These are phyloP conservation scores for Fragosphaeria purpurea DNA, from an alignment of 2,329 filamentous ascomycete species.

Conservation along the genomic window DNA sequence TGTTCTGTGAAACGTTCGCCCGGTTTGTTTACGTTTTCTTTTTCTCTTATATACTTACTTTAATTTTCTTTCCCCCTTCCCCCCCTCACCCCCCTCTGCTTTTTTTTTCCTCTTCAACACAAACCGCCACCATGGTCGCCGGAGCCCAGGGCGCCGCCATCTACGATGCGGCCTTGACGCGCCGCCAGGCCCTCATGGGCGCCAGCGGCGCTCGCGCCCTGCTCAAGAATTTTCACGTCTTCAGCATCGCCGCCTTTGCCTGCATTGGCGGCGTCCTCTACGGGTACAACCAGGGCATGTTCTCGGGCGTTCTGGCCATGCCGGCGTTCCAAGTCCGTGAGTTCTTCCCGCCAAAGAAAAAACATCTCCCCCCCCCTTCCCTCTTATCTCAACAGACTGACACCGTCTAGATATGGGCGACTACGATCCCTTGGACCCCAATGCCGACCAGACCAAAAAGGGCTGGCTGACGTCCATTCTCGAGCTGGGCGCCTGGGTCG, in stretches of 20 bases:
- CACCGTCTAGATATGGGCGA: slow-evolving; percentile 40
- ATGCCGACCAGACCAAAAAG: slow-evolving; percentile 41
- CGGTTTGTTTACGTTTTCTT: neutral
- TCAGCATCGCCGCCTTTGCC: slow-evolving; percentile 50
- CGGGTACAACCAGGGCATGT: slow-evolving; percentile 70
- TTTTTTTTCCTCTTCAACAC: neutral
- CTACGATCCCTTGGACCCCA: slow-evolving; percentile 35
- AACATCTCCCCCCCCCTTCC: neutral
- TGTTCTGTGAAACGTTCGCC: too few species aligned
- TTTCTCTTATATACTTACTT: neutral
- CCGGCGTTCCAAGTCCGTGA: slow-evolving; percentile 39
- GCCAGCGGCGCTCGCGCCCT: slow-evolving; percentile 40
- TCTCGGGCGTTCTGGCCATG: slow-evolving; percentile 58
- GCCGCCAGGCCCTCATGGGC: slow-evolving; percentile 44
- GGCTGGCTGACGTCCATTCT: slow-evolving; percentile 58
- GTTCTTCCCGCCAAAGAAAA: slow-evolving; percentile 14
- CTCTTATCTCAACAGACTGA: neutral
- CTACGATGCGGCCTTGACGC: slow-evolving; percentile 42
- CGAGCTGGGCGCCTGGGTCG: slow-evolving; percentile 69
- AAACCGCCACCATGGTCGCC: slow-evolving; percentile 6
- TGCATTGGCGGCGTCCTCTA: slow-evolving; percentile 54
- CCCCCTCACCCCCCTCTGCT: neutral
- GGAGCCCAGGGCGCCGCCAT: slow-evolving; percentile 2
- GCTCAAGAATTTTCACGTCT: slow-evolving; percentile 48
- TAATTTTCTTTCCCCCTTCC: neutral